Conservation (phyloP, 116 monocot genomes). For the Posidonia oceanica region DNA sequence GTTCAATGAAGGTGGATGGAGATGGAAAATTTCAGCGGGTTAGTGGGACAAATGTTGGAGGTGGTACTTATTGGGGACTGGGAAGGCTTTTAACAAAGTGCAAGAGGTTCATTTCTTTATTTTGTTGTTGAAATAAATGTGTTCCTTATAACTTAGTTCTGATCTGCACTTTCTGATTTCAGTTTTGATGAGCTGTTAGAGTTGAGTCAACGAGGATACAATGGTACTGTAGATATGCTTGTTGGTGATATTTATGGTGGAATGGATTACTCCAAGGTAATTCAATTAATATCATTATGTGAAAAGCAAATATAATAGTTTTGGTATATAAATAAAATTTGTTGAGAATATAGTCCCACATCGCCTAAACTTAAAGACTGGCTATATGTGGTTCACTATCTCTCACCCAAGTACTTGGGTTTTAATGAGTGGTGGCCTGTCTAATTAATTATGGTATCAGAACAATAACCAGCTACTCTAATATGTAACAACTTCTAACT, state of each 20-base stretch:
- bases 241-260: conserved; percentile 99
- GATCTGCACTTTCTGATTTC: conserved; percentile 11
- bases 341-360: too few species aligned
- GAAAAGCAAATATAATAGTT: too few species aligned
- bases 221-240: conserved; percentile 91
- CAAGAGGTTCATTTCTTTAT: conserved; percentile 50
- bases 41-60: conserved; percentile 99
- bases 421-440: too few species aligned
- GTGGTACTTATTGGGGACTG: conserved; percentile 98
- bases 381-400: too few species aligned
- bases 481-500: too few species aligned
- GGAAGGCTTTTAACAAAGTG: conserved; percentile 91
- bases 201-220: conserved; percentile 91
- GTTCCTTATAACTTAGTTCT: neutral
- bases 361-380: too few species aligned
- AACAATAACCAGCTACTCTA: too few species aligned
- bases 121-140: neutral
- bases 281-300: neutral
- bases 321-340: too few species aligned
- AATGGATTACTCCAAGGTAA: conserved; percentile 89
- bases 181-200: conserved; percentile 98
- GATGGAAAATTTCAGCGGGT: conserved; percentile 89
- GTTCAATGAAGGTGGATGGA: conserved; percentile 67
- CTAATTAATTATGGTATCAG: too few species aligned
- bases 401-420: too few species aligned